Evolutionary conservation across 192 early-diverging fungal species (phyloP).

Genomic region (Spizellomyces sp.): DNA sequence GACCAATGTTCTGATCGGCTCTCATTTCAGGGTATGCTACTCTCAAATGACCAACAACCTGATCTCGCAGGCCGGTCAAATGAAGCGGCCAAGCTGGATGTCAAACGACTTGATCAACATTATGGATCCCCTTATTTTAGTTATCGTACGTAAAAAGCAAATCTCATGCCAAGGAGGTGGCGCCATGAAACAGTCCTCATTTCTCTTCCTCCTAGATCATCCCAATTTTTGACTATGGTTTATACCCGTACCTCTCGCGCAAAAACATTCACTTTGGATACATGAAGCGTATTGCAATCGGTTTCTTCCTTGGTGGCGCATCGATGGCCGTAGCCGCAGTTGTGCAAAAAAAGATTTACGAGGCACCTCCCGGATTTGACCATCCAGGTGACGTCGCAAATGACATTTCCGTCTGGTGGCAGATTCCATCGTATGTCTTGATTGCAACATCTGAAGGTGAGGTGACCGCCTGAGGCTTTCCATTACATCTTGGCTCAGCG

Average conservation of each 20-base stretch:
- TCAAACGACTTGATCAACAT: constrained; percentile 53
- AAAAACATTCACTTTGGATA: constrained; percentile 57
- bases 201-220: constrained; percentile 38
- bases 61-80: constrained; percentile 20
- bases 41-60: constrained; percentile 25
- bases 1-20: background rate
- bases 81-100: constrained; percentile 11
- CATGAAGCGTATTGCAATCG: constrained; percentile 65
- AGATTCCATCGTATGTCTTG: constrained; percentile 12
- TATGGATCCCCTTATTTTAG: constrained; percentile 67
- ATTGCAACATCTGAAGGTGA: constrained; percentile 11
- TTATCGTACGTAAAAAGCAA: constrained; percentile 37
- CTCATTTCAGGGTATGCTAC: constrained; percentile 10
- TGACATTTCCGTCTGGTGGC: constrained; percentile 8
- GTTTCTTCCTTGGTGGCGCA: constrained; percentile 61
- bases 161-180: too few species aligned
- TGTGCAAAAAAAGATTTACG: constrained; percentile 67
- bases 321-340: constrained; percentile 65
- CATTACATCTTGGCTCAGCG: too few species aligned
- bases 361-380: constrained; percentile 4
- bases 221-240: constrained; percentile 65
- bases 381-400: constrained; percentile 7
- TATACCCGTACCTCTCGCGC: constrained; percentile 63
- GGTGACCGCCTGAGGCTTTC: too few species aligned
- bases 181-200: background rate